Conservation (phyloP, 805 yeast genomes). For the Kuraishia piskuri region DNA sequence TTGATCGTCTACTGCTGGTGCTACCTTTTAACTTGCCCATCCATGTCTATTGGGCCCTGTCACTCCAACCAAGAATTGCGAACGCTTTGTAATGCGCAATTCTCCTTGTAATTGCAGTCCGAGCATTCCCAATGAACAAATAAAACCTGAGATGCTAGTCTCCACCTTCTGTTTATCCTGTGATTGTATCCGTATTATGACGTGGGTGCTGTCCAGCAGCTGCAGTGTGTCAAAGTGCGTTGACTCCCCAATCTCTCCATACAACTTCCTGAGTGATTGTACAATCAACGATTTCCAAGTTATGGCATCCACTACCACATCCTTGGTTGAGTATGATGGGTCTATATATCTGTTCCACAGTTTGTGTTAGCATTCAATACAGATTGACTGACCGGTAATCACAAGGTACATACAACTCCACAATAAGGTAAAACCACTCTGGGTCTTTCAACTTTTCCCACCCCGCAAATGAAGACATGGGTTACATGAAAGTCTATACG, state of each 20-base stretch:
- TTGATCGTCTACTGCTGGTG: no score
- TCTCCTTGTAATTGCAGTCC: conserved; percentile 5
- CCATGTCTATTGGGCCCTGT: conserved; percentile 15
- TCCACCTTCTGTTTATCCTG: conserved; percentile 11
- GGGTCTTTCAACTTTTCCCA: conserved; percentile 5
- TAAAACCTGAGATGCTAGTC: conserved; percentile 11
- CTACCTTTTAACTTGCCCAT: background rate
- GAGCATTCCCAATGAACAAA: conserved; percentile 6
- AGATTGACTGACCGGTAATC: background rate
- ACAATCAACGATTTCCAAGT: conserved; percentile 18
- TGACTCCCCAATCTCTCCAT: conserved; percentile 19
- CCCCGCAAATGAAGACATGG: background rate
- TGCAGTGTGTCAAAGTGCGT: conserved; percentile 17
- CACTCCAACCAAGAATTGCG: conserved; percentile 16
- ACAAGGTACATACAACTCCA: conserved; percentile 8
- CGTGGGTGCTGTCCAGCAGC: background rate
- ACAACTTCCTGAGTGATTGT: conserved; percentile 12
- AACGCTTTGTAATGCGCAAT: conserved; percentile 8
- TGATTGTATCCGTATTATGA: conserved; percentile 15
- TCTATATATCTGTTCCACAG: background rate
- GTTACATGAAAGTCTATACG: no score
- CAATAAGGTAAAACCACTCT: conserved; percentile 10
- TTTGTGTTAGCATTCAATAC: background rate
- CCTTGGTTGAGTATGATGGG: background rate
- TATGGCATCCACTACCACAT: conserved; percentile 7